A percentile compares a stretch with the other conserved stretches of the same genome.
These are phyloP conservation scores for Onygena corvina DNA, from an alignment of 2,329 filamentous ascomycete genomes.

Conservation along the genomic window DNA sequence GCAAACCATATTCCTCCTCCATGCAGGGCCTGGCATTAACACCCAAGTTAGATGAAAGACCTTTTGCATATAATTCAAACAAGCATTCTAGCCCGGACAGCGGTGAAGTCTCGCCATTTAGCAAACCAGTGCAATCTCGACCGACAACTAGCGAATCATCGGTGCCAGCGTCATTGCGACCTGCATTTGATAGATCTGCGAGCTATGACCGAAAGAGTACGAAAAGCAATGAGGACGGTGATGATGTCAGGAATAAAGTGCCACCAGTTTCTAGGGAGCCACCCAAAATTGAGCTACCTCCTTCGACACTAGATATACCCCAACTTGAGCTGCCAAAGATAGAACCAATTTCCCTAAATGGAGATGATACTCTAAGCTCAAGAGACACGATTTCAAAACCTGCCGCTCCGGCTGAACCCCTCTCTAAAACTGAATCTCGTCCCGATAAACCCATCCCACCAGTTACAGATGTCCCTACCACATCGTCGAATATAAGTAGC, in stretches of 20 bases:
- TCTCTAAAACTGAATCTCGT: background rate
- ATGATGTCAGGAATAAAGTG: background rate
- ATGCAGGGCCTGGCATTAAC: background rate
- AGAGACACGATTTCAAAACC: background rate
- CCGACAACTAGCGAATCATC: conserved; percentile 1
- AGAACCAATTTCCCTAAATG: background rate
- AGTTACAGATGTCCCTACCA: background rate
- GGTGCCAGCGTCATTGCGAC: background rate
- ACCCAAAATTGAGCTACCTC: background rate
- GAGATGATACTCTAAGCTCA: background rate
- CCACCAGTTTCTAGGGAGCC: background rate
- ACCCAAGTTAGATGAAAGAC: conserved; percentile 2
- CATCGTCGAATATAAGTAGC: background rate
- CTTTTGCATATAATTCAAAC: background rate
- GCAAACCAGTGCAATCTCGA: background rate
- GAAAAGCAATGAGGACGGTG: background rate
- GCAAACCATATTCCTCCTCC: background rate
- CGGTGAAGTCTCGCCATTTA: background rate
- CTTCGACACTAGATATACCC: background rate
- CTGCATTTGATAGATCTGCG: conserved; percentile 3
- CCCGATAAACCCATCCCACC: background rate
- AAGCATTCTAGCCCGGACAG: background rate
- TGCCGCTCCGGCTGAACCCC: background rate
- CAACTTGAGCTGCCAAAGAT: conserved; percentile 8
- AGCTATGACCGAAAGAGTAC: conserved; percentile 3